A percentile compares a stretch with the other conserved stretches of the same genome.
These are phyloP conservation scores for Cladosporium sphaerospermum DNA, from an alignment of 2,329 filamentous ascomycete genomes.

Conservation along the genomic window DNA sequence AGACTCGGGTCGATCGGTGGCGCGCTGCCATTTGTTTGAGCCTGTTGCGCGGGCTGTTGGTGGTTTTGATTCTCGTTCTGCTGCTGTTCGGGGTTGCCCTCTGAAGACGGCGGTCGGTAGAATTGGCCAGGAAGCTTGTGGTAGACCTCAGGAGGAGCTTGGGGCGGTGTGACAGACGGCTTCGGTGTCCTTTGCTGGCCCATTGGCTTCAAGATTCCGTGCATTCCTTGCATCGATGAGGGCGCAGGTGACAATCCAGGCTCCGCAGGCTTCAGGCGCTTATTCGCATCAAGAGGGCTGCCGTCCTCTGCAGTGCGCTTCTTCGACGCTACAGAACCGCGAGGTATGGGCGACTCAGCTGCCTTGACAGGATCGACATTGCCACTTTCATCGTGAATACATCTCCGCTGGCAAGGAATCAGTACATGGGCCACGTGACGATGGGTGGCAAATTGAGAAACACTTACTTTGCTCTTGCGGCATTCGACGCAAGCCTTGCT, in stretches of 20 bases:
- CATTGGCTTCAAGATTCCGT: conserved; percentile 9
- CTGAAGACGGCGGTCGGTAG: conserved; percentile 8
- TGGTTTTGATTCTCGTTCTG: conserved; percentile 3
- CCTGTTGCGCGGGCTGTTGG: conserved; percentile 1
- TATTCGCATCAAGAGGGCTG: conserved; percentile 22
- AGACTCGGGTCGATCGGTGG: conserved; percentile 22
- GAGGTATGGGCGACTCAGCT: conserved; percentile 54
- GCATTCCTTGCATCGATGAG: conserved; percentile 13
- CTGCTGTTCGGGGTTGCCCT: conserved; percentile 10
- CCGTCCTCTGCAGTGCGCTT: conserved; percentile 41
- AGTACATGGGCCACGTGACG: conserved; percentile 12
- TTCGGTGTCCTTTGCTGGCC: conserved; percentile 1
- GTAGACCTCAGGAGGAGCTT: conserved; percentile 11
- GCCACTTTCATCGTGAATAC: conserved; percentile 60
- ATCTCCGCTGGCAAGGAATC: conserved; percentile 48
- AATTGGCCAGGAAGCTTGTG: conserved; percentile 12
- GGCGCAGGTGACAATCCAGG: conserved; percentile 10
- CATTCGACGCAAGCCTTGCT: conserved; percentile 62
- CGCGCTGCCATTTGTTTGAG: conserved; percentile 4
- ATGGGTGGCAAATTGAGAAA: conserved; percentile 9
- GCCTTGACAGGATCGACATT: conserved; percentile 59
- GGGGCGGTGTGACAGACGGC: conserved; percentile 1
- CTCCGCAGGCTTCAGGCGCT: conserved; percentile 18
- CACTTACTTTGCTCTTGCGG: conserved; percentile 49
- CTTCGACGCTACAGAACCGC: conserved; percentile 51